Conservation (phyloP, 164 flowering plant species). For the Santalum album region DNA sequence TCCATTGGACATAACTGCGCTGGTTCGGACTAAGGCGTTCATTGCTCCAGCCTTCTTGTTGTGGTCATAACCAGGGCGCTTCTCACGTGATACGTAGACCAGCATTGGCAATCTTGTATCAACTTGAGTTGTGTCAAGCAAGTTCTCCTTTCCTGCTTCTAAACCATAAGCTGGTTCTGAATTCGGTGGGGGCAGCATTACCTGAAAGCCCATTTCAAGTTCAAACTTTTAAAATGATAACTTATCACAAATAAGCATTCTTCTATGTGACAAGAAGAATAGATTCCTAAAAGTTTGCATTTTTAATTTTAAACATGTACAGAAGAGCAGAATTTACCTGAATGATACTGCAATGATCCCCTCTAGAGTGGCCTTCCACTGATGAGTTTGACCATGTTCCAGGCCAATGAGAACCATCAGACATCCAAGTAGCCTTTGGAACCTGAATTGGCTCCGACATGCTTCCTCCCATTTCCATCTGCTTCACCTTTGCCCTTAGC, state of each 20-base stretch:
- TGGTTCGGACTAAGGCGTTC: conserved; percentile 84
- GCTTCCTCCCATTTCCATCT: conserved; percentile 48
- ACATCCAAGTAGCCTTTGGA: conserved; percentile 93
- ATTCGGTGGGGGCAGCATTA: conserved; percentile 79
- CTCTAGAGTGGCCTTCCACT: conserved; percentile 63
- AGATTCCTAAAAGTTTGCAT: not conserved
- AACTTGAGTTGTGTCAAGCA: conserved; percentile 59
- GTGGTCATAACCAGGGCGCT: conserved; percentile 84
- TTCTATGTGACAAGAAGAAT: too few species aligned
- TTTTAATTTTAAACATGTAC: not conserved
- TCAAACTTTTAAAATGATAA: too few species aligned
- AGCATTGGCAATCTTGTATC: conserved; percentile 82
- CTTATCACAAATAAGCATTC: too few species aligned
- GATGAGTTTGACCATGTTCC: conserved; percentile 69
- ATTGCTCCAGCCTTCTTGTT: conserved; percentile 98
- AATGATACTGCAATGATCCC: conserved; percentile 86
- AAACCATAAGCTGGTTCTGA: conserved; percentile 56
- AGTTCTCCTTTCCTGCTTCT: conserved; percentile 40
- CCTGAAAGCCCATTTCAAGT: conserved; percentile 29
- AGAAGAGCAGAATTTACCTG: conserved; percentile 44
- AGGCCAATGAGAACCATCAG: conserved; percentile 90
- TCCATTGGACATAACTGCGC: conserved; percentile 90
- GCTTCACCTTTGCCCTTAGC: conserved; percentile 54
- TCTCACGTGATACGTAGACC: conserved; percentile 90
- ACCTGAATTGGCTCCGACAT: conserved; percentile 41